Percentiles rank a stretch among this genome's conserved stretches.
phyloP scores from a whole-genome alignment of 371 early-diverging fungal genomes.

The Parasitella parasitica region DNA sequence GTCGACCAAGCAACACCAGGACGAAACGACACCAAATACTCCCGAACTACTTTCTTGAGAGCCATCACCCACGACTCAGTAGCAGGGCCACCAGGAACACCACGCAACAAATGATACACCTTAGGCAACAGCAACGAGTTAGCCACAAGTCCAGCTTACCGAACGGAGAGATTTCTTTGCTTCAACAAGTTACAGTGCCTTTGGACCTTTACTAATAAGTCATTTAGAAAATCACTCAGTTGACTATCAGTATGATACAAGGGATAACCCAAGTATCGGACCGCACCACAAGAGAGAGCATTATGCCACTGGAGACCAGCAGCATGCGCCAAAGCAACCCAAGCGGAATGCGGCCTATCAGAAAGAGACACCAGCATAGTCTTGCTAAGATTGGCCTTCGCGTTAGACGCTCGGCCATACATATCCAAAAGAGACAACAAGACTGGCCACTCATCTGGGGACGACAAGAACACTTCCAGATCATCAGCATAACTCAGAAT shows the following conservation, averaged over 20 bases:
- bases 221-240: neutral
- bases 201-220: neutral
- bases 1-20: neutral
- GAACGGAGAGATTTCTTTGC: neutral
- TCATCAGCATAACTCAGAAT: neutral
- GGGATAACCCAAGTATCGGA: constrained; percentile 16
- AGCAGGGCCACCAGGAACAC: neutral
- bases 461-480: neutral
- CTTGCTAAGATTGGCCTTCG: constrained; percentile 7
- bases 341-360: neutral
- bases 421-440: neutral
- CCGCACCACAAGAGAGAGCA: neutral
- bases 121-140: constrained; percentile 8
- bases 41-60: neutral
- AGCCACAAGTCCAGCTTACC: neutral
- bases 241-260: neutral
- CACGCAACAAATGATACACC: constrained; percentile 1
- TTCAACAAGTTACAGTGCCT: neutral
- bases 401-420: constrained; percentile 1
- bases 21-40: neutral
- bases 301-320: neutral
- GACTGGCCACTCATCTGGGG: neutral
- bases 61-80: neutral
- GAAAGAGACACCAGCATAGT: constrained; percentile 7
- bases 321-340: neutral